phyloP scores from a whole-genome alignment of 176 grass and related monocot species.

The Pharus latifolius region DNA sequence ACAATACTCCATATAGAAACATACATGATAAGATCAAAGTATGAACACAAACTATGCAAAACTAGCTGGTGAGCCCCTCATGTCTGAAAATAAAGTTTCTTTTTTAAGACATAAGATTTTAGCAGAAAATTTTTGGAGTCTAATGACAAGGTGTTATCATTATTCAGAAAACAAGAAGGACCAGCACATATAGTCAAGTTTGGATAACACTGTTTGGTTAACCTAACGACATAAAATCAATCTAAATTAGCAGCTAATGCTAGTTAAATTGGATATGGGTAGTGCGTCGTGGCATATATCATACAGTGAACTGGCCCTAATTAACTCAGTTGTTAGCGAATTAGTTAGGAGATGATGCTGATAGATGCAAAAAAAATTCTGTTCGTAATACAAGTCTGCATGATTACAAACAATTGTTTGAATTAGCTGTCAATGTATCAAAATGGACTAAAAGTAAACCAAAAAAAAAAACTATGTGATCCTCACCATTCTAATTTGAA shows the following conservation, averaged over 20 bases:
- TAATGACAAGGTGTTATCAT: constrained; percentile 18
- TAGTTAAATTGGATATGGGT: constrained; percentile 8
- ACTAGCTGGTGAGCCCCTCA: background rate
- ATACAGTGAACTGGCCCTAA: background rate
- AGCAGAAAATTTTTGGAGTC: background rate
- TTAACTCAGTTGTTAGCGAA: constrained; percentile 34
- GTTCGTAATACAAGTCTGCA: constrained; percentile 12
- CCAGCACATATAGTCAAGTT: constrained; percentile 10
- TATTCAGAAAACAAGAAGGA: constrained; percentile 14
- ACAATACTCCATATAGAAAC: background rate
- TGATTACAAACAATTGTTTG: constrained; percentile 26
- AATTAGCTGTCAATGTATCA: constrained; percentile 33
- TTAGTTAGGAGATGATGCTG: constrained; percentile 38
- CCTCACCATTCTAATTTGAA: constrained; percentile 13
- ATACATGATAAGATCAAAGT: constrained; percentile 2
- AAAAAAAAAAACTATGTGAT: constrained; percentile 18
- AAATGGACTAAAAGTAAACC: constrained; percentile 4
- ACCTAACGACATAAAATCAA: background rate
- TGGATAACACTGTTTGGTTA: constrained; percentile 29
- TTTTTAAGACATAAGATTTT: background rate
- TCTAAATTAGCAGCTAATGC: constrained; percentile 24
- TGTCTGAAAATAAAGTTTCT: background rate
- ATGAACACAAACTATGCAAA: background rate
- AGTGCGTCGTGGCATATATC: constrained; percentile 8
- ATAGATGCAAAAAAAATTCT: constrained; percentile 30